Evolutionary conservation across 2,329 filamentous ascomycete species (phyloP).

Genomic region (Xylaria digitata): DNA sequence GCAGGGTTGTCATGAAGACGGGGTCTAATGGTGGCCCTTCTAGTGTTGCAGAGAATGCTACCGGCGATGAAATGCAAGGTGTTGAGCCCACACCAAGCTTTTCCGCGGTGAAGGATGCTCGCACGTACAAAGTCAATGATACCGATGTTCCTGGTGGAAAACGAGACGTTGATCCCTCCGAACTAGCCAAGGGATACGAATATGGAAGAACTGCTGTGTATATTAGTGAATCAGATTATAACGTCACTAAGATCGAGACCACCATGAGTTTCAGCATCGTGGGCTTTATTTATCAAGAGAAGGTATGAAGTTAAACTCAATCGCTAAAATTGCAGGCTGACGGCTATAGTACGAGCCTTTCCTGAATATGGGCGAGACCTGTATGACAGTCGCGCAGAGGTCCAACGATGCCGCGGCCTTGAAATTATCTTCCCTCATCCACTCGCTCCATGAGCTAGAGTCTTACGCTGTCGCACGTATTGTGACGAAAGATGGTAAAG

Average conservation of each 20-base stretch:
- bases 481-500: conserved; percentile 84
- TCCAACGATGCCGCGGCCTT: conserved; percentile 84
- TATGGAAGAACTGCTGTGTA: conserved; percentile 93
- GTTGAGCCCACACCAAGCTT: conserved; percentile 63
- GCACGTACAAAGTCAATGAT: conserved; percentile 84
- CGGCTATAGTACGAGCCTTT: conserved; percentile 78
- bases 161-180: conserved; percentile 81
- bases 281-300: conserved; percentile 81
- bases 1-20: conserved; percentile 72
- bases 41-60: conserved; percentile 64
- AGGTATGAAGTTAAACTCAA: conserved; percentile 59
- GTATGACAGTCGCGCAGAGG: conserved; percentile 80
- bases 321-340: conserved; percentile 38
- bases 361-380: conserved; percentile 83
- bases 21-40: conserved; percentile 59
- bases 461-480: conserved; percentile 88
- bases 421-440: conserved; percentile 88
- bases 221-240: conserved; percentile 86
- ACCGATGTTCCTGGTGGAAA: conserved; percentile 80
- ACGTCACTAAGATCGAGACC: conserved; percentile 89
- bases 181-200: conserved; percentile 91
- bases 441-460: conserved; percentile 85
- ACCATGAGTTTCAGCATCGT: conserved; percentile 80
- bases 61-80: conserved; percentile 61
- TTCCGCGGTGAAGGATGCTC: conserved; percentile 78